Conservation (phyloP, 1,139 yeast genomes). For the Magnusiomyces magnusii region DNA sequence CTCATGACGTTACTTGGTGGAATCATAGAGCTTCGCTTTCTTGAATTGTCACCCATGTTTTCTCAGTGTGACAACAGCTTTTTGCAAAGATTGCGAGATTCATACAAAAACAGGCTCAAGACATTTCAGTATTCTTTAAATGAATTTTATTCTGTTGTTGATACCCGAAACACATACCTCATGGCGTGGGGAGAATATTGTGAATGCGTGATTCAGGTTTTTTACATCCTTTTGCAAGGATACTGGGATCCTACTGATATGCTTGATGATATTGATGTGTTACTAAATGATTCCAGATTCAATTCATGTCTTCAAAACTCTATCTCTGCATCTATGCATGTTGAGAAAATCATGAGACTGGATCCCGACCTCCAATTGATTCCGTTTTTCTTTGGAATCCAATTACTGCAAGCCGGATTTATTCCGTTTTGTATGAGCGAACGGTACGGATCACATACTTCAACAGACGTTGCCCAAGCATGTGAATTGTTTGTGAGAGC, state of each 20-base stretch:
- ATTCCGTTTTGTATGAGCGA: constrained; percentile 28
- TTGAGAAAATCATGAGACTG: constrained; percentile 22
- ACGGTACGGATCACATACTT: constrained; percentile 28
- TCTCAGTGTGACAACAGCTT: constrained; percentile 18
- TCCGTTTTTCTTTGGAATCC: constrained; percentile 30
- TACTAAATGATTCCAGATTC: constrained; percentile 24
- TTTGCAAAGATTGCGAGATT: constrained; percentile 19
- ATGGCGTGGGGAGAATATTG: constrained; percentile 26
- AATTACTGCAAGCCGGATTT: constrained; percentile 27
- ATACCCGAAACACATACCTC: constrained; percentile 12
- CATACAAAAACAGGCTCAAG: constrained; percentile 21
- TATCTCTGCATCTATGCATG: constrained; percentile 25
- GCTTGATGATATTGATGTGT: constrained; percentile 22
- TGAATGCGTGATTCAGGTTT: constrained; percentile 23
- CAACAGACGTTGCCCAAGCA: constrained; percentile 30
- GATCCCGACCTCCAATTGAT: constrained; percentile 27
- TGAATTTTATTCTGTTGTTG: constrained; percentile 16
- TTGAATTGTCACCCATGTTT: constrained; percentile 16
- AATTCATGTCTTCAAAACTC: constrained; percentile 24
- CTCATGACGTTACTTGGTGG: constrained; percentile 26
- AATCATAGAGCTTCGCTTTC: constrained; percentile 23
- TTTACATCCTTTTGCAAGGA: constrained; percentile 22
- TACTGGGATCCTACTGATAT: constrained; percentile 27
- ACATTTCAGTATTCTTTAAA: constrained; percentile 23
- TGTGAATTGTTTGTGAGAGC: constrained; percentile 31